Evolutionary conservation across 2,329 filamentous ascomycete species (phyloP), one percentile per base, ranked within the genome.

Genomic region (Rutstroemia sydowiana): DNA sequence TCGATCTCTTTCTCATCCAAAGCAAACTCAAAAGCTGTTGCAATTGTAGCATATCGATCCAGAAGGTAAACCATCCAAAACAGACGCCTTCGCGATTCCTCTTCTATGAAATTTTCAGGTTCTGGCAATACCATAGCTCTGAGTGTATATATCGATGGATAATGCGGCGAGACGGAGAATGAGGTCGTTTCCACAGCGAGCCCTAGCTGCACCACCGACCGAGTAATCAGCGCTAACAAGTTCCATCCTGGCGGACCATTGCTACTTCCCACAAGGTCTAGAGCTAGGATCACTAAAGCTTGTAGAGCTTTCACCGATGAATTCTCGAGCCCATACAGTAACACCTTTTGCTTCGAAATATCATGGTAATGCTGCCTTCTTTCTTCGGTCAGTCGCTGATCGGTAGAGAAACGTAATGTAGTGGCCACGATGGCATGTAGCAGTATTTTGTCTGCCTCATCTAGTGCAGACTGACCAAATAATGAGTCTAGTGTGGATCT

Each of bases 61-160:
- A 96, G 75, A 11, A 95, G 71, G 64, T 95, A 96, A 10, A 95
- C 84, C 83, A 95, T 92, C 91, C 91, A 96, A 68, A 96, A 95
- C 1, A 95, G 73, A 23, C 91, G 77, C 26, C 91, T 78, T 26
- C 90, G 76, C 39, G 87, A 87, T 67, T 96, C 91, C 55, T 95
- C 91, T 65, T 95, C 90, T 51, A 95, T 85, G 68, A 91, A 95
- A 55, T 89, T 87, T 46, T 81, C 83, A 0, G 91, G 79, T 55
- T 95, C 89, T 0, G 89, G 87, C 0, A 95, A 73, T 2, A 92
- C 84, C 73, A 91, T 91, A 14, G 90, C 88, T 50, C 90, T 78
- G 41, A 95, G 73, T 0, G 90, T 95, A 65, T 95, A 95, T 43
- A 95, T 95, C 0, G 91, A 95, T 2, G 85, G 82, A 65, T 86